Conservation (phyloP, 805 yeast species). For the Cyberlindnera meyerae region DNA sequence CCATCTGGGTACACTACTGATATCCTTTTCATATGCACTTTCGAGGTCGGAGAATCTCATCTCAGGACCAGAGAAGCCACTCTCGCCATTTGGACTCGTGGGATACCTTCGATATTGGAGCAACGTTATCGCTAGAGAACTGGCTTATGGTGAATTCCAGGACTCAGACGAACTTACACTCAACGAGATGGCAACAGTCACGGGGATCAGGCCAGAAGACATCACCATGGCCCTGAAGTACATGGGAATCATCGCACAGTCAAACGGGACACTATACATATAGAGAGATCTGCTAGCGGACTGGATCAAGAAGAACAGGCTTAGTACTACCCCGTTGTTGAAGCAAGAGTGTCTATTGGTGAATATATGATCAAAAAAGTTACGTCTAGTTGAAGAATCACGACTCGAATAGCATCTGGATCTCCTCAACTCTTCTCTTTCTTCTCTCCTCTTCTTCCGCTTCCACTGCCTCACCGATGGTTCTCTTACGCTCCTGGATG, state of each 20-base stretch:
- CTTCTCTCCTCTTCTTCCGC: slow-evolving; percentile 72
- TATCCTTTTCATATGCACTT: slow-evolving; percentile 77
- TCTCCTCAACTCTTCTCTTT: slow-evolving; percentile 65
- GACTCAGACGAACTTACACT: slow-evolving; percentile 34
- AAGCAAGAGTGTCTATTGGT: slow-evolving; percentile 12
- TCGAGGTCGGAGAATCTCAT: slow-evolving; percentile 57
- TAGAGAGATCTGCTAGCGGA: slow-evolving; percentile 10
- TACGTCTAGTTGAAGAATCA: too few relatives aligned
- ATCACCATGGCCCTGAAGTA: slow-evolving; percentile 52
- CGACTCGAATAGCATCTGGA: slow-evolving; percentile 57
- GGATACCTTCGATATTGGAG: slow-evolving; percentile 80
- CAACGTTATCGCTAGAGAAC: slow-evolving; percentile 39
- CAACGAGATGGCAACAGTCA: slow-evolving; percentile 44
- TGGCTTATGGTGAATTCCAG: slow-evolving; percentile 37
- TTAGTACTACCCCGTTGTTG: slow-evolving; percentile 13
- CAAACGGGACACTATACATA: slow-evolving; percentile 18
- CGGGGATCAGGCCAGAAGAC: slow-evolving; percentile 65
- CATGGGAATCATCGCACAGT: slow-evolving; percentile 40
- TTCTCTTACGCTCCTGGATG: slow-evolving; percentile 81
- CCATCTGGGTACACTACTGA: slow-evolving; percentile 71
- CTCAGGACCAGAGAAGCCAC: slow-evolving; percentile 91
- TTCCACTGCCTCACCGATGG: slow-evolving; percentile 74
- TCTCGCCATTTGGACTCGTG: slow-evolving; percentile 73
- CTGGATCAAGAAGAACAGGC: slow-evolving; percentile 17
- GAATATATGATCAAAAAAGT: neutral